Conservation (phyloP, 352 stramenopile species). For the Phytopythium mirpurense region DNA sequence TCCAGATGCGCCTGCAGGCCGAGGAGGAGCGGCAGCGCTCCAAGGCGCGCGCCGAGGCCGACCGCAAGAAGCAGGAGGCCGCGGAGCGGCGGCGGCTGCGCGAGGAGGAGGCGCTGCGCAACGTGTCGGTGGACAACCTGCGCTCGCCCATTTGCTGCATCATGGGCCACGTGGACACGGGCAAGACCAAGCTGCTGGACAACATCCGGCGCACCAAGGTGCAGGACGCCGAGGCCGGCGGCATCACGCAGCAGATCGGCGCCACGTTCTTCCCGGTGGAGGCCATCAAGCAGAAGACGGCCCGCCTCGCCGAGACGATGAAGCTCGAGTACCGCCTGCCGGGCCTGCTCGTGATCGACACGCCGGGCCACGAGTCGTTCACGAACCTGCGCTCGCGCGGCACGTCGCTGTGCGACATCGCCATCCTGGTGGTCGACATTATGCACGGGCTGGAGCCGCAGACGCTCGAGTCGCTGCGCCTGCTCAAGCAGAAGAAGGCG, state of each 20-base stretch:
- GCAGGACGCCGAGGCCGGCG: slow-evolving; percentile 89
- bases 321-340: slow-evolving; percentile 88
- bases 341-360: slow-evolving; percentile 97
- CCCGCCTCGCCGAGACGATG: slow-evolving; percentile 62
- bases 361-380: slow-evolving; percentile 99
- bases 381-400: slow-evolving; percentile 97
- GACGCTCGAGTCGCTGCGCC: slow-evolving; percentile 98
- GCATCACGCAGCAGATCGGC: slow-evolving; percentile 99
- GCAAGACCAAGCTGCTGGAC: slow-evolving; percentile 99
- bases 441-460: slow-evolving; percentile 99
- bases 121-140: slow-evolving; percentile 91
- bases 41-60: slow-evolving; percentile 80
- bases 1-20: slow-evolving; percentile 57
- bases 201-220: slow-evolving; percentile 99
- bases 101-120: slow-evolving; percentile 75
- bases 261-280: slow-evolving; percentile 95
- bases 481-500: slow-evolving; percentile 93
- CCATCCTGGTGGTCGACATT: slow-evolving; percentile 99
- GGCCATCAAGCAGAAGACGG: slow-evolving; percentile 89
- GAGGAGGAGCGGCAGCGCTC: slow-evolving; percentile 67
- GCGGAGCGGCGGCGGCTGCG: slow-evolving; percentile 61
- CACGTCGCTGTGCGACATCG: slow-evolving; percentile 98
- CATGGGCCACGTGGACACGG: slow-evolving; percentile 98
- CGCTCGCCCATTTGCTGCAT: slow-evolving; percentile 99
- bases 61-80: slow-evolving; percentile 79